Conservation (phyloP, 192 early-diverging fungal species). For the Podila horticola region DNA sequence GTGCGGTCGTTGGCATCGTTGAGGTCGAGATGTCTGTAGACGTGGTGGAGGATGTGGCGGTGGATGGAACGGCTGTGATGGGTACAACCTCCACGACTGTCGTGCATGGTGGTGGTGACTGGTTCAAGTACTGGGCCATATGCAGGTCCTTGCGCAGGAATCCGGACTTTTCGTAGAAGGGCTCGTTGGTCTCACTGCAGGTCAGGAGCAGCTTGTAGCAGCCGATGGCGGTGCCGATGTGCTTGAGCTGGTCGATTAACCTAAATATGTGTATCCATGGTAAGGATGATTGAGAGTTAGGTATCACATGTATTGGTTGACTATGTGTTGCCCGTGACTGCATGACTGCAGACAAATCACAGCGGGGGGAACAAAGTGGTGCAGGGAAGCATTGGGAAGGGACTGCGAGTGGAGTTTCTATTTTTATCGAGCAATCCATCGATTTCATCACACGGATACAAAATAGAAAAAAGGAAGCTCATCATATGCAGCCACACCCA, state of each 20-base stretch:
- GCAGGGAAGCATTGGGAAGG: not conserved
- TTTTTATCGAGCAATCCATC: slow-evolving; percentile 2
- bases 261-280: slow-evolving; percentile 18
- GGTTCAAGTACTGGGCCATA: slow-evolving; percentile 70
- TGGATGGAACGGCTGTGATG: not conserved
- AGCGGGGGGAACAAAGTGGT: not conserved
- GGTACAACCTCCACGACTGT: not conserved
- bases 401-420: not conserved
- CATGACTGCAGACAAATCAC: not conserved
- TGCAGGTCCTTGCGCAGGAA: slow-evolving; percentile 80
- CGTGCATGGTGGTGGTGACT: not conserved
- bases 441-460: slow-evolving; percentile 2
- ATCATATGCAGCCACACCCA: not conserved
- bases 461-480: not conserved
- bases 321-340: not conserved
- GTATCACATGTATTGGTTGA: not conserved
- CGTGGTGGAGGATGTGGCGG: not conserved
- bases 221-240: slow-evolving; percentile 76
- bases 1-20: not conserved
- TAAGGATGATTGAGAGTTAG: not conserved
- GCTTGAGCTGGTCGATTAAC: slow-evolving; percentile 88
- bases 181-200: slow-evolving; percentile 79
- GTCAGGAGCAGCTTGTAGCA: slow-evolving; percentile 94
- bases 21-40: not conserved
- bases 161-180: slow-evolving; percentile 94